phyloP scores from a whole-genome alignment of 768 basidiomycete genomes.

The Imleria badia region DNA sequence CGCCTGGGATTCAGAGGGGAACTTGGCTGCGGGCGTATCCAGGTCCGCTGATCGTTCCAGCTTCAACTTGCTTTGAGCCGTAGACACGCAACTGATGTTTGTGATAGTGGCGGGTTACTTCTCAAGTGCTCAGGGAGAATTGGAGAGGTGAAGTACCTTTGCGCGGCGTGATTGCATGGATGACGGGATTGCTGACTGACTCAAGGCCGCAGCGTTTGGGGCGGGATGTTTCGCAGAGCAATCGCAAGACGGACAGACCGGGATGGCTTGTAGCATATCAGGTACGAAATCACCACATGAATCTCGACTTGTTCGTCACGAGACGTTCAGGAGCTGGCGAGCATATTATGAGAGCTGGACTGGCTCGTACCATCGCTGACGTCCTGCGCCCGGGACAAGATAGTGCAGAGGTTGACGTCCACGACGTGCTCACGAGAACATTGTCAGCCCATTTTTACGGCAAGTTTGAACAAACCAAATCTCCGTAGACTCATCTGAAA shows the following conservation, averaged over 20 bases:
- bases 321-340: constrained; percentile 63
- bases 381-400: constrained; percentile 30
- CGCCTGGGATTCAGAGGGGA: constrained; percentile 44
- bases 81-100: not conserved
- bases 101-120: constrained; percentile 69
- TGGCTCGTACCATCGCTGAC: constrained; percentile 59
- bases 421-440: constrained; percentile 47
- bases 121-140: constrained; percentile 72
- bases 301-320: not conserved
- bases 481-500: not conserved
- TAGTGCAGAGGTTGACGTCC: constrained; percentile 47
- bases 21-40: constrained; percentile 71
- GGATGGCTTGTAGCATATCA: constrained; percentile 71
- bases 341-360: constrained; percentile 54
- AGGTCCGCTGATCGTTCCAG: constrained; percentile 41
- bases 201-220: constrained; percentile 67
- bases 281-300: constrained; percentile 24
- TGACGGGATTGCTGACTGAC: not conserved
- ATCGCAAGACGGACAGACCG: constrained; percentile 20
- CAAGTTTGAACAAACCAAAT: constrained; percentile 30
- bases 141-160: constrained; percentile 56
- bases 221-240: constrained; percentile 75
- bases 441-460: constrained; percentile 53
- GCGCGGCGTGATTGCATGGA: not conserved
- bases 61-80: too few relatives aligned